phyloP scores from a whole-genome alignment of 306 rosid genomes.

The Datisca glomerata region DNA sequence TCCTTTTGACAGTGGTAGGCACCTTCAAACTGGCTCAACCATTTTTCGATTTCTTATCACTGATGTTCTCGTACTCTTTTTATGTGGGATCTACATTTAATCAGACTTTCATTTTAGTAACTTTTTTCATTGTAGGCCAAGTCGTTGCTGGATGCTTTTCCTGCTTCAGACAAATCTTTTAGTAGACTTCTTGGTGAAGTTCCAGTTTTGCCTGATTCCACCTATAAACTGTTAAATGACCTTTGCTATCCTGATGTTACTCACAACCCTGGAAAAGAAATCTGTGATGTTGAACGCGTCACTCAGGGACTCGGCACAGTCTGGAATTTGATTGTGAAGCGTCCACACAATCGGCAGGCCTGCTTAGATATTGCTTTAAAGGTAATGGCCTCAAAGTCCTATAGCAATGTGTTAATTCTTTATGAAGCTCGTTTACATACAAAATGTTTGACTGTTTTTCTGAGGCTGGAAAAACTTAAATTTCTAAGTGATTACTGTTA shows the following conservation, averaged over 20 bases:
- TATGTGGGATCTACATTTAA: too few species aligned
- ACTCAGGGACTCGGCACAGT: slow-evolving; percentile 98
- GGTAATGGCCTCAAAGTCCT: slow-evolving; percentile 33
- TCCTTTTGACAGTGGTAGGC: slow-evolving; percentile 81
- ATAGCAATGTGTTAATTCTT: slow-evolving; percentile 4
- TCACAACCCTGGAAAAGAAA: slow-evolving; percentile 52
- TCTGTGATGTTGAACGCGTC: slow-evolving; percentile 80
- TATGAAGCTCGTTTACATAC: too few species aligned
- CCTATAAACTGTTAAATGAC: slow-evolving; percentile 55
- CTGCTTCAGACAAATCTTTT: slow-evolving; percentile 90
- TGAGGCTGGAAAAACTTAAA: too few species aligned
- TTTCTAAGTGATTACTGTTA: too few species aligned
- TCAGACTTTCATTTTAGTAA: slow-evolving; percentile 13
- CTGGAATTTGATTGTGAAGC: slow-evolving; percentile 92
- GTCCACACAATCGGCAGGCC: slow-evolving; percentile 73
- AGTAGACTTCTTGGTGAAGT: slow-evolving; percentile 95
- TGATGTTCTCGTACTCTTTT: slow-evolving; percentile 7
- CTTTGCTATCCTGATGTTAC: slow-evolving; percentile 64
- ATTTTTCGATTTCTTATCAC: slow-evolving; percentile 6
- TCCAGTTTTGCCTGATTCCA: slow-evolving; percentile 72
- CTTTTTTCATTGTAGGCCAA: slow-evolving; percentile 46
- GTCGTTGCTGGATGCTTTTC: slow-evolving; percentile 66
- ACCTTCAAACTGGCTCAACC: slow-evolving; percentile 12
- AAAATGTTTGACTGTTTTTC: too few species aligned
- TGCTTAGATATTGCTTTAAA: slow-evolving; percentile 76